Conservation (phyloP, 768 basidiomycete genomes). For the Xanthoconium purpureum region DNA sequence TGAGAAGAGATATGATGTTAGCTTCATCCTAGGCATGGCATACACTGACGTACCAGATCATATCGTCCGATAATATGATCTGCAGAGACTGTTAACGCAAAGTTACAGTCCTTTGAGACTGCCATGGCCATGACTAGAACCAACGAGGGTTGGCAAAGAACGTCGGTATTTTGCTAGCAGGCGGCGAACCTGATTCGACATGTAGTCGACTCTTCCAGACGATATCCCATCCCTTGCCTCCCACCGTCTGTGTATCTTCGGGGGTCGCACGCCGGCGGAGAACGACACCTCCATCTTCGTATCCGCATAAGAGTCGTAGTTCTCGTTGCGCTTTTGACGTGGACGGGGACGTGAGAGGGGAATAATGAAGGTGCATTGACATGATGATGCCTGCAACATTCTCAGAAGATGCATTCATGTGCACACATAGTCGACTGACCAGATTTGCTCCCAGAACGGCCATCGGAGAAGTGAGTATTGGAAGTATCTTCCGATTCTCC, state of each 20-base stretch:
- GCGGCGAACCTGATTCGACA: constrained; percentile 62
- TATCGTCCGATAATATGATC: constrained; percentile 76
- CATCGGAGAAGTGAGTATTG: constrained; percentile 32
- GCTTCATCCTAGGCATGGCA: background rate
- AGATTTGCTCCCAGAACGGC: constrained; percentile 52
- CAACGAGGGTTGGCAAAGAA: background rate
- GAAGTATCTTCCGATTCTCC: constrained; percentile 50
- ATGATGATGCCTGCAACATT: constrained; percentile 75
- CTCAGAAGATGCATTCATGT: background rate
- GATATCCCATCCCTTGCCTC: constrained; percentile 71
- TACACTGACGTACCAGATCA: constrained; percentile 42
- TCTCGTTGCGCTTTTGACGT: constrained; percentile 32
- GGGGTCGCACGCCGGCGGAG: constrained; percentile 50
- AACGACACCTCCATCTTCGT: constrained; percentile 86
- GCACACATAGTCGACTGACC: constrained; percentile 39
- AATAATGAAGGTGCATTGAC: constrained; percentile 68
- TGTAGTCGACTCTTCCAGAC: constrained; percentile 69
- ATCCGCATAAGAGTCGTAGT: constrained; percentile 68
- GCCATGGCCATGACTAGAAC: constrained; percentile 81
- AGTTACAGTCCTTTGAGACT: constrained; percentile 52
- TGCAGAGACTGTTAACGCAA: constrained; percentile 81
- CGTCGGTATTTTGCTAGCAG: background rate
- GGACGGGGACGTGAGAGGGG: constrained; percentile 30
- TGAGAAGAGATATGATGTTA: background rate
- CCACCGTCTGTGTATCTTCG: constrained; percentile 44